Evolutionary conservation across 495 filamentous ascomycete genomes (phyloP).

Genomic region (Hypoxylon trugodes): DNA sequence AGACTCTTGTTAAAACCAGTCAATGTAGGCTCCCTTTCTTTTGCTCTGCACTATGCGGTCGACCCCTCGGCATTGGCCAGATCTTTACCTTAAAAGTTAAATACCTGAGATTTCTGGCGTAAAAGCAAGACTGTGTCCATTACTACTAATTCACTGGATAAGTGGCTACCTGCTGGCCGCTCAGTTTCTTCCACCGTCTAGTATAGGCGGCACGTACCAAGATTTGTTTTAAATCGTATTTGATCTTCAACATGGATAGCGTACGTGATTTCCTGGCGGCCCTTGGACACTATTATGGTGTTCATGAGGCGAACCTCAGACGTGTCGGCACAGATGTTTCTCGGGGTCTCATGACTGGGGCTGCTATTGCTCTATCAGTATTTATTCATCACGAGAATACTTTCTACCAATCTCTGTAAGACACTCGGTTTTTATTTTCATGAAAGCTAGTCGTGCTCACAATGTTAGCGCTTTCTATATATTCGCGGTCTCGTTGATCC

Average conservation of each 20-base stretch:
- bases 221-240: not conserved
- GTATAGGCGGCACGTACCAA: not conserved
- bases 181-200: not conserved
- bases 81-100: too few species aligned
- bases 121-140: too few species aligned
- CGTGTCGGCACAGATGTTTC: conserved; percentile 40
- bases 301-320: not conserved
- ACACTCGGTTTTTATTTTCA: not conserved
- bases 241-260: conserved; percentile 1
- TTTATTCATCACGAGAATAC: conserved; percentile 30
- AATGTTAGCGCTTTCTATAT: conserved; percentile 13
- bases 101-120: conserved; percentile 15
- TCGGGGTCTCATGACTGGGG: conserved; percentile 46
- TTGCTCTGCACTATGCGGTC: not conserved
- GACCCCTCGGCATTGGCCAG: not conserved
- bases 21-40: not conserved
- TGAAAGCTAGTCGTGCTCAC: conserved; percentile 27
- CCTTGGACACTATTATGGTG: not conserved
- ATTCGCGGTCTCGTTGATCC: conserved; percentile 14
- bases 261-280: not conserved
- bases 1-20: not conserved
- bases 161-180: not conserved
- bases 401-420: conserved; percentile 47
- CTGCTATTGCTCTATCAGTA: conserved; percentile 44
- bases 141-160: not conserved